These are phyloP conservation scores for Syzygium syzygioides DNA, from an alignment of 441 rosid genomes.

Conservation along the genomic window DNA sequence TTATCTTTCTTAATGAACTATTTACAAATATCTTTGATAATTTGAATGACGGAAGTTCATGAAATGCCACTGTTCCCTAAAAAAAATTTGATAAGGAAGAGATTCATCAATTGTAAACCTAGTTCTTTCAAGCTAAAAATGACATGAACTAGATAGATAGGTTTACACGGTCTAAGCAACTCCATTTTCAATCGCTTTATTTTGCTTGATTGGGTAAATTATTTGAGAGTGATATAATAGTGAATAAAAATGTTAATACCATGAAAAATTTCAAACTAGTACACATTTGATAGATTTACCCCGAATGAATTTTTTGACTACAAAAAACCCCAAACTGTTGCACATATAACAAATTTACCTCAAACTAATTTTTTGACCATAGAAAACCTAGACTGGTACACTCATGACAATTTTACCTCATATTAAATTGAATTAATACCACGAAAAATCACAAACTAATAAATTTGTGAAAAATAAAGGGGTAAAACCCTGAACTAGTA, in stretches of 20 bases:
- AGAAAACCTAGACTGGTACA: too few relatives aligned
- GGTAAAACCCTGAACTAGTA: too few relatives aligned
- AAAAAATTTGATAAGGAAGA: not conserved
- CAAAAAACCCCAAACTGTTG: too few relatives aligned
- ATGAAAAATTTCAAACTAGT: too few relatives aligned
- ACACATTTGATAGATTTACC: too few relatives aligned
- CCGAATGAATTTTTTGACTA: too few relatives aligned
- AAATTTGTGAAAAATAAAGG: too few relatives aligned
- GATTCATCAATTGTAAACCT: not conserved
- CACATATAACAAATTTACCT: too few relatives aligned
- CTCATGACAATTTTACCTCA: too few relatives aligned
- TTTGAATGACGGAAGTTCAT: not conserved
- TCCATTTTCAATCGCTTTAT: not conserved
- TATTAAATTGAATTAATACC: too few relatives aligned
- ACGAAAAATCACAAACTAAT: too few relatives aligned
- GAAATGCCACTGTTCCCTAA: not conserved
- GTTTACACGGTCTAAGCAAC: not conserved
- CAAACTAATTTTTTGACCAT: too few relatives aligned
- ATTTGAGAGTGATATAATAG: not conserved
- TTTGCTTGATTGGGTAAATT: not conserved
- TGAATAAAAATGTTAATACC: not conserved
- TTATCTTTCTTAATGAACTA: not conserved
- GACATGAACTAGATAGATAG: not conserved
- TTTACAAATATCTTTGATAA: not conserved
- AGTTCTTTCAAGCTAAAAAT: not conserved